Conservation (phyloP, 768 basidiomycete genomes). For the Russula ochroleuca region DNA sequence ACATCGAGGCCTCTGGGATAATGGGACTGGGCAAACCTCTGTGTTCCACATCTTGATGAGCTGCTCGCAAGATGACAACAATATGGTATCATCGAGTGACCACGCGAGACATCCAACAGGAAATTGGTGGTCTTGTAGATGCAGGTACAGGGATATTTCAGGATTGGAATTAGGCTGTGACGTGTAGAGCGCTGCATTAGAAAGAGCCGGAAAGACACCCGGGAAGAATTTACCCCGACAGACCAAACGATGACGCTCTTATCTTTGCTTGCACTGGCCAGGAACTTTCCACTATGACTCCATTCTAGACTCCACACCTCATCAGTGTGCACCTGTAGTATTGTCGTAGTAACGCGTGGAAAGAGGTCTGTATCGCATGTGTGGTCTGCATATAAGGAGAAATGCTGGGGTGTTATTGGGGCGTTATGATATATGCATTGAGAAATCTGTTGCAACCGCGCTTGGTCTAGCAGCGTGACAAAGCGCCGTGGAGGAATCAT, state of each 20-base stretch:
- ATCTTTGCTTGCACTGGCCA: conserved; percentile 89
- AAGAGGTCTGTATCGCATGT: conserved; percentile 76
- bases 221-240: conserved; percentile 57
- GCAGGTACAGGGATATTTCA: conserved; percentile 56
- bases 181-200: conserved; percentile 5
- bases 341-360: conserved; percentile 79
- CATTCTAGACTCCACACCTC: conserved; percentile 97
- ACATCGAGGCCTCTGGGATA: conserved; percentile 23
- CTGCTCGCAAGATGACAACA: conserved; percentile 81
- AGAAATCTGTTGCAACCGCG: conserved; percentile 71
- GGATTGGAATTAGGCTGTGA: conserved; percentile 31
- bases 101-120: conserved; percentile 81
- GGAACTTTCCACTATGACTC: conserved; percentile 81
- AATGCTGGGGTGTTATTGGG: conserved; percentile 49
- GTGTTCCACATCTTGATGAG: conserved; percentile 87
- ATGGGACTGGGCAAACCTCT: conserved; percentile 48
- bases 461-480: conserved; percentile 78
- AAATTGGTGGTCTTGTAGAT: conserved; percentile 75
- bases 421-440: conserved; percentile 86
- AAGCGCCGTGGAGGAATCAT: conserved; percentile 94
- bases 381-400: conserved; percentile 88
- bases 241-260: conserved; percentile 86
- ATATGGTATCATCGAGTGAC: conserved; percentile 82
- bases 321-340: conserved; percentile 80
- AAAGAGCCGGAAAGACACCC: conserved; percentile 1